These are phyloP conservation scores for Larix sibirica DNA, from an alignment of 83 land plant species.

Conservation along the genomic window DNA sequence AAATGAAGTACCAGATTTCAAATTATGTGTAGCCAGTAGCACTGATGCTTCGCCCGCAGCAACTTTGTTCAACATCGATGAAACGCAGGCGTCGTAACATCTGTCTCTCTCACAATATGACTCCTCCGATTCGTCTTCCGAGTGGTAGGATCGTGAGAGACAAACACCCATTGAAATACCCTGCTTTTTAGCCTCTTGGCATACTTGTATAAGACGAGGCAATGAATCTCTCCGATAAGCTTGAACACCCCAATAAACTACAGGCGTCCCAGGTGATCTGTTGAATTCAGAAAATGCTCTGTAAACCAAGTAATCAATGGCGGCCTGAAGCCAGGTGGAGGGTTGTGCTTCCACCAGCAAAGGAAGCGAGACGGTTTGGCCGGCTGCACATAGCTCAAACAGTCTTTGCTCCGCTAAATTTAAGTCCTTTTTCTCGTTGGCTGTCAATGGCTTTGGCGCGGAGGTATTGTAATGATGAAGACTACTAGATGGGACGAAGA, in stretches of 20 bases:
- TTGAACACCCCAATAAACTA: constrained; percentile 82
- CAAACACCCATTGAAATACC: constrained; percentile 71
- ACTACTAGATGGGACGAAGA: constrained; percentile 28
- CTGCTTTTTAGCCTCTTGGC: constrained; percentile 49
- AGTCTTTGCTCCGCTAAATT: constrained; percentile 56
- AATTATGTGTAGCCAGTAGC: constrained; percentile 87
- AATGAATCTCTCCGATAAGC: constrained; percentile 78
- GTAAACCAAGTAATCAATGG: constrained; percentile 81
- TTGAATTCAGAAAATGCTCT: constrained; percentile 52
- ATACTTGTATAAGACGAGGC: constrained; percentile 48
- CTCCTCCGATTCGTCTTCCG: constrained; percentile 53
- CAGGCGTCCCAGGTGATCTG: constrained; percentile 28
- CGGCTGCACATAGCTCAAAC: constrained; percentile 38
- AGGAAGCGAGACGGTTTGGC: constrained; percentile 47
- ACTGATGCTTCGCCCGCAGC: constrained; percentile 52
- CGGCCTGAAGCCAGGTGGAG: constrained; percentile 67
- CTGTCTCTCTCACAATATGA: constrained; percentile 74
- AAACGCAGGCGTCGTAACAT: constrained; percentile 75
- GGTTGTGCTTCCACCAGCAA: constrained; percentile 85
- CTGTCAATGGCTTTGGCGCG: neutral
- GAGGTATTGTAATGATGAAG: too few relatives aligned
- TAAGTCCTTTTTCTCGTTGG: constrained; percentile 61
- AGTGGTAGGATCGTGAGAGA: constrained; percentile 87
- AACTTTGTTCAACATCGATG: constrained; percentile 67
- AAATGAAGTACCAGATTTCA: constrained; percentile 64